phyloP scores from a whole-genome alignment of 495 filamentous ascomycete genomes.

The Halenospora varia region DNA sequence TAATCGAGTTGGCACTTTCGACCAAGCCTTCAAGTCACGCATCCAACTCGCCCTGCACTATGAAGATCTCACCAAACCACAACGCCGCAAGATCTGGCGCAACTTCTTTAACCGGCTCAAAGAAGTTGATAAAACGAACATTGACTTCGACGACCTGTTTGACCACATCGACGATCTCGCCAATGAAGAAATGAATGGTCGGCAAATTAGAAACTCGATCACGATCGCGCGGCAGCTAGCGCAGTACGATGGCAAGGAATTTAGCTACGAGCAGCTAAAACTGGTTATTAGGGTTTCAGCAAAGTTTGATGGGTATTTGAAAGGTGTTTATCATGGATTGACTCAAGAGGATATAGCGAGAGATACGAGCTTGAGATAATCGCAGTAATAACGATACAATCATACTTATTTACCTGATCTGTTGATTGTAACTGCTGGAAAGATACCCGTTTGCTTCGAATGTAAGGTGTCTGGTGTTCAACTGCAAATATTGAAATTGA shows the following conservation, averaged over 20 bases:
- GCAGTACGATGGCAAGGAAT: background rate
- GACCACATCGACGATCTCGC: slow-evolving; percentile 10
- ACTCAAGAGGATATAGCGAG: background rate
- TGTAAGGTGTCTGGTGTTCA: too few relatives aligned
- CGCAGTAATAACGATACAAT: too few relatives aligned
- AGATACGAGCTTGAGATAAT: background rate
- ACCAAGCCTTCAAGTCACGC: slow-evolving; percentile 44
- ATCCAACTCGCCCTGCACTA: slow-evolving; percentile 19
- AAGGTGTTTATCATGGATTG: slow-evolving; percentile 10
- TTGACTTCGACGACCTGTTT: background rate
- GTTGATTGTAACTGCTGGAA: too few relatives aligned
- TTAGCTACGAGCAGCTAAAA: slow-evolving; percentile 10
- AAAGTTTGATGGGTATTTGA: slow-evolving; percentile 23
- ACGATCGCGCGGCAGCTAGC: slow-evolving; percentile 32
- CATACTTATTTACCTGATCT: too few relatives aligned
- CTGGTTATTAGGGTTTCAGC: slow-evolving; percentile 17
- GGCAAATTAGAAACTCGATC: slow-evolving; percentile 36
- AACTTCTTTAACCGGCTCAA: background rate
- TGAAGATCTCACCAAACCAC: background rate
- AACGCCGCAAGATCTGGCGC: background rate
- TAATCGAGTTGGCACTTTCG: slow-evolving; percentile 49
- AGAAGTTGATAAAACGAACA: background rate
- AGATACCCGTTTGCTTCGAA: too few relatives aligned
- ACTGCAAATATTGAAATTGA: too few relatives aligned
- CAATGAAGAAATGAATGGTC: slow-evolving; percentile 35